Conservation (phyloP, 805 yeast genomes). For the Candida hispaniensis region DNA sequence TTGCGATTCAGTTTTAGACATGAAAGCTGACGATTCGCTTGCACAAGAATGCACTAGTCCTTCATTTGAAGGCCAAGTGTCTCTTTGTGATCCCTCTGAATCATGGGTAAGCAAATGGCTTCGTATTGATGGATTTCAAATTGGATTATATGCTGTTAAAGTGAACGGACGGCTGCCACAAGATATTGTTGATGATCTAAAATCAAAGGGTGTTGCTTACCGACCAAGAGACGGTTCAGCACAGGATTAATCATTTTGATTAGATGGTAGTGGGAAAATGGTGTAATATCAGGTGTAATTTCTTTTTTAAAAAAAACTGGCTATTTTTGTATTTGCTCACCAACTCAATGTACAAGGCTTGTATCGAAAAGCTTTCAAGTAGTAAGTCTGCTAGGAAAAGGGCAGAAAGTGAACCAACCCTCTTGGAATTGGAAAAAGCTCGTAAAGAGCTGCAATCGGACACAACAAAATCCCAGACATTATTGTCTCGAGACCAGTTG, state of each 20-base stretch:
- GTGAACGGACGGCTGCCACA: slow-evolving; percentile 86
- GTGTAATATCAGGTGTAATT: neutral
- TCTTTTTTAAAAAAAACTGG: neutral
- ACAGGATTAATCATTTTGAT: slow-evolving; percentile 27
- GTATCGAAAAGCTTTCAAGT: slow-evolving; percentile 1
- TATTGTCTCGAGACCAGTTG: neutral
- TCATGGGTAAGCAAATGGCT: slow-evolving; percentile 96
- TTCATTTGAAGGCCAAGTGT: slow-evolving; percentile 88
- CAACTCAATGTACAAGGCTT: slow-evolving; percentile 1
- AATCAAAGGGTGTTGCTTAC: slow-evolving; percentile 65
- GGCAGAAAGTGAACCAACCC: slow-evolving; percentile 11
- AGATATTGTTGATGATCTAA: slow-evolving; percentile 65
- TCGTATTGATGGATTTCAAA: slow-evolving; percentile 75
- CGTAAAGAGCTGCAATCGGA: neutral
- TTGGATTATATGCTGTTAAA: slow-evolving; percentile 85
- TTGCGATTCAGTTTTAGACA: slow-evolving; percentile 80
- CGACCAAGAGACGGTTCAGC: slow-evolving; percentile 85
- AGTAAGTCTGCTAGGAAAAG: slow-evolving; percentile 8
- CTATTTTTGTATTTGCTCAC: neutral
- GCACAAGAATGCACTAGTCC: slow-evolving; percentile 93
- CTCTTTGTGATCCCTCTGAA: slow-evolving; percentile 68
- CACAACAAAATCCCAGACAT: neutral
- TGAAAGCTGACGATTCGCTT: slow-evolving; percentile 67
- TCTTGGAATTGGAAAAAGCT: slow-evolving; percentile 3
- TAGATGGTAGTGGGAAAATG: neutral